phyloP scores from a whole-genome alignment of 1,284 basidiomycete genomes.

The Sporisorium graminicola region DNA sequence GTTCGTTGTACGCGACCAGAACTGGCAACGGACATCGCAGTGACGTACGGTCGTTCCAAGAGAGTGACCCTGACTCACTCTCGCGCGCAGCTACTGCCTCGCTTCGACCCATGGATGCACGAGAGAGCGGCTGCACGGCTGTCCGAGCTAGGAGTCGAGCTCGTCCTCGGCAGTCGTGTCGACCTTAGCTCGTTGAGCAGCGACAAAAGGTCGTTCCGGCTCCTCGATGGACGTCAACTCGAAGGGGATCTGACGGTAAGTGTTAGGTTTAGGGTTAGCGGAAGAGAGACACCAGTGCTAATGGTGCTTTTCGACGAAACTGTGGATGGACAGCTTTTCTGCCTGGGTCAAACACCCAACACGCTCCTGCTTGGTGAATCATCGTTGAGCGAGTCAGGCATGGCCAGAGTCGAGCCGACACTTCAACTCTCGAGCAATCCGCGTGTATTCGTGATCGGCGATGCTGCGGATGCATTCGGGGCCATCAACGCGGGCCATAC shows the following conservation, averaged over 20 bases:
- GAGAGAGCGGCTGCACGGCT: slow-evolving; percentile 17
- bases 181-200: slow-evolving; percentile 22
- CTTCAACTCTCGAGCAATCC: slow-evolving; percentile 22
- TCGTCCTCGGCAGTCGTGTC: slow-evolving; percentile 30
- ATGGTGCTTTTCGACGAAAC: too few relatives aligned
- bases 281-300: too few relatives aligned
- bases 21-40: slow-evolving; percentile 44
- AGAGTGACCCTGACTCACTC: slow-evolving; percentile 44
- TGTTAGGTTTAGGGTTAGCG: too few relatives aligned
- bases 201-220: slow-evolving; percentile 14
- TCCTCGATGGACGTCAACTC: slow-evolving; percentile 31
- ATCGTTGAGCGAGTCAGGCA: slow-evolving; percentile 19
- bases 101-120: slow-evolving; percentile 53
- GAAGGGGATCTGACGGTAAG: slow-evolving; percentile 36
- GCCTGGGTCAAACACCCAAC: slow-evolving; percentile 48
- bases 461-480: slow-evolving; percentile 52
- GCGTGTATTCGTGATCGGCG: slow-evolving; percentile 49
- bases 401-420: slow-evolving; percentile 35
- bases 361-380: slow-evolving; percentile 11
- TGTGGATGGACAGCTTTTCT: slow-evolving; percentile 38
- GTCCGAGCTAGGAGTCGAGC: slow-evolving; percentile 33
- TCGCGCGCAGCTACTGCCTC: slow-evolving; percentile 27
- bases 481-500: slow-evolving; percentile 56
- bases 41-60: slow-evolving; percentile 36
- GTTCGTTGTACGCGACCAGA: not conserved